Conservation (phyloP, 2,329 filamentous ascomycete genomes). For the Massarina eburnea region DNA sequence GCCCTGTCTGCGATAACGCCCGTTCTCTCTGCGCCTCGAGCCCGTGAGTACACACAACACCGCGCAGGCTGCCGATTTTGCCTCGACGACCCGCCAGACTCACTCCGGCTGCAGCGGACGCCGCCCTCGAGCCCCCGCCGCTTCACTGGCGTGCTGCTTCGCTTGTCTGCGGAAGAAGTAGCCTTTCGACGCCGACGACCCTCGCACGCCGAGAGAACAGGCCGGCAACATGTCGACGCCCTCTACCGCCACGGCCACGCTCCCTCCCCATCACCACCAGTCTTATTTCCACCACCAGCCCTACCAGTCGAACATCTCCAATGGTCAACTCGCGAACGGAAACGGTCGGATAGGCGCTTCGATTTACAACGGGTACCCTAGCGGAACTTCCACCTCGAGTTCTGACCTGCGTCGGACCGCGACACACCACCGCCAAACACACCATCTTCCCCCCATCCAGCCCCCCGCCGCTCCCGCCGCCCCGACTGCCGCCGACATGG, state of each 20-base stretch:
- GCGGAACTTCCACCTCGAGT: conserved; percentile 29
- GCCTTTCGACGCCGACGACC: background rate
- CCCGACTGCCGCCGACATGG: conserved; percentile 28
- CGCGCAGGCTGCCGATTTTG: conserved; percentile 8
- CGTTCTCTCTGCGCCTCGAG: conserved; percentile 14
- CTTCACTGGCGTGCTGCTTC: conserved; percentile 13
- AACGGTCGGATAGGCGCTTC: conserved; percentile 37
- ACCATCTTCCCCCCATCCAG: conserved; percentile 37
- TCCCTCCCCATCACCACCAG: conserved; percentile 44
- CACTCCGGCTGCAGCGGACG: conserved; percentile 12
- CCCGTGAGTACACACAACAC: conserved; percentile 16
- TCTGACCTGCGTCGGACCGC: conserved; percentile 42
- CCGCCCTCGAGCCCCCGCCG: conserved; percentile 15
- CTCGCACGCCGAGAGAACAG: background rate
- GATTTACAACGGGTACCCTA: conserved; percentile 44
- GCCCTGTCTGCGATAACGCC: conserved; percentile 29
- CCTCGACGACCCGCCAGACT: conserved; percentile 13
- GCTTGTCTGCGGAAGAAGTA: background rate
- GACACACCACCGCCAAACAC: conserved; percentile 33
- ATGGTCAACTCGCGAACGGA: conserved; percentile 38
- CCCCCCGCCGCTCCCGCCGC: no score
- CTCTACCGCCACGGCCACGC: conserved; percentile 47
- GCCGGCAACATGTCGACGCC: conserved; percentile 45
- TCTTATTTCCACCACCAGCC: conserved; percentile 45
- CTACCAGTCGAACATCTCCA: conserved; percentile 37